A percentile compares a stretch with the other conserved stretches of the same genome.
Conservation (phyloP, 768 basidiomycete genomes). For the Hortiboletus flavorubellus region DNA sequence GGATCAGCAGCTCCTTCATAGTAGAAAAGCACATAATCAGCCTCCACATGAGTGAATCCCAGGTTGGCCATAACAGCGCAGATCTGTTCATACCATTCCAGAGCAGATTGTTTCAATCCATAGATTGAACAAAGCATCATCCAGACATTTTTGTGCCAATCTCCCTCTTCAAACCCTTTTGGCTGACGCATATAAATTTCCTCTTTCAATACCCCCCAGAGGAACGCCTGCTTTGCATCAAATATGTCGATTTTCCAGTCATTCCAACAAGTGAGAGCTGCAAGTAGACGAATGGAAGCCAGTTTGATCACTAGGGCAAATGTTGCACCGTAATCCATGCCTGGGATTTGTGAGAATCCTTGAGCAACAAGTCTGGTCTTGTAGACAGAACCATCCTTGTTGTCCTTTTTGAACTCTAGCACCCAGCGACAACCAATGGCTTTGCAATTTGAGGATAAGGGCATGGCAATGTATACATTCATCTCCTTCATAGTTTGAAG, state of each 20-base stretch:
- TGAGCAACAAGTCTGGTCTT: too few relatives aligned
- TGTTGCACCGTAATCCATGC: not conserved
- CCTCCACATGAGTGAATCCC: not conserved
- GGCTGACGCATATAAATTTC: not conserved
- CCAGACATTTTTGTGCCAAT: not conserved
- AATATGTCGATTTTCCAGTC: too few relatives aligned
- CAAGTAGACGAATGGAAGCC: not conserved
- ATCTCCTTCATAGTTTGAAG: too few relatives aligned
- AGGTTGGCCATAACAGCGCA: not conserved
- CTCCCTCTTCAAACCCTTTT: not conserved
- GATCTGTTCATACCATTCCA: not conserved
- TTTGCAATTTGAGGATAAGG: too few relatives aligned
- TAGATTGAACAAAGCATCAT: not conserved
- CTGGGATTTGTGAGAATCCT: not conserved
- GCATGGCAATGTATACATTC: too few relatives aligned
- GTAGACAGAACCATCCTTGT: not conserved
- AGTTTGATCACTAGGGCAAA: not conserved
- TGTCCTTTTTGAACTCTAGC: slow-evolving; percentile 1
- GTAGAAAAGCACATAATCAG: not conserved
- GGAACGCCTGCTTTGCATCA: not conserved
- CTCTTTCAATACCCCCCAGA: too few relatives aligned
- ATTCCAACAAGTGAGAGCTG: too few relatives aligned
- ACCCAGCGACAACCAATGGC: not conserved
- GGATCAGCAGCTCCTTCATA: not conserved
- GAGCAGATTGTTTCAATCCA: not conserved